Percentiles rank a stretch among this genome's conserved stretches.
phyloP scores from a whole-genome alignment of 1,139 yeast species.

The Blastobotrys aristatus region DNA sequence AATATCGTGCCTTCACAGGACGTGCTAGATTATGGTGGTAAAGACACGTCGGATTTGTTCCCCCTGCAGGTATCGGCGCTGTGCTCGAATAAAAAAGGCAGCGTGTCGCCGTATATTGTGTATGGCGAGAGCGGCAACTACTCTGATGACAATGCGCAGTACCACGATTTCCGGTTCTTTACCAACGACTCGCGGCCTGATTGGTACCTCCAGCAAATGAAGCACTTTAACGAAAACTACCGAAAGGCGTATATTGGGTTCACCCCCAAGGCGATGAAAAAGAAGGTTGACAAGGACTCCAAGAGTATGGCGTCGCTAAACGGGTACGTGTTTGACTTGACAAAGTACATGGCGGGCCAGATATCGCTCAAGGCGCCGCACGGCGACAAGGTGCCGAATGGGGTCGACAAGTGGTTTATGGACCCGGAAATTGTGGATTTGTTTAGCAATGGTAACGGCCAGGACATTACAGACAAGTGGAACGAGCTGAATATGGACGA shows the following conservation, averaged over 20 bases:
- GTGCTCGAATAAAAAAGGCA: conserved; percentile 35
- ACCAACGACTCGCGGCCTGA: conserved; percentile 40
- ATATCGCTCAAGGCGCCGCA: conserved; percentile 32
- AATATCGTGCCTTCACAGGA: conserved; percentile 34
- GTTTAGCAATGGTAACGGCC: conserved; percentile 35
- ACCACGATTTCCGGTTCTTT: conserved; percentile 39
- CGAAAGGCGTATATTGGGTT: conserved; percentile 37
- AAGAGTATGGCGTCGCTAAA: conserved; percentile 32
- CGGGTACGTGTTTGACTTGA: conserved; percentile 38
- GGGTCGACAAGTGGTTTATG: conserved; percentile 32
- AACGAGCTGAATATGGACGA: conserved; percentile 27
- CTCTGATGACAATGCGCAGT: conserved; percentile 37
- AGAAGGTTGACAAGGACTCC: conserved; percentile 26
- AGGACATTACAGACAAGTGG: conserved; percentile 34
- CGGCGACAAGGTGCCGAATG: conserved; percentile 26
- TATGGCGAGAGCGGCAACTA: conserved; percentile 37
- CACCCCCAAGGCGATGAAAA: conserved; percentile 32
- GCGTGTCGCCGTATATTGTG: conserved; percentile 33
- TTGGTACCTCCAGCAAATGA: conserved; percentile 40
- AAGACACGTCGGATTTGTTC: conserved; percentile 34
- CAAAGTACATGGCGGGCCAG: conserved; percentile 37
- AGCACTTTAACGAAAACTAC: conserved; percentile 33
- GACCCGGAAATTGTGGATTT: conserved; percentile 29
- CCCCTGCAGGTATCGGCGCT: conserved; percentile 40
- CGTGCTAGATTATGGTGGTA: conserved; percentile 37